Evolutionary conservation across 257 asterid genomes (phyloP).

Genomic region (Lantana camara): DNA sequence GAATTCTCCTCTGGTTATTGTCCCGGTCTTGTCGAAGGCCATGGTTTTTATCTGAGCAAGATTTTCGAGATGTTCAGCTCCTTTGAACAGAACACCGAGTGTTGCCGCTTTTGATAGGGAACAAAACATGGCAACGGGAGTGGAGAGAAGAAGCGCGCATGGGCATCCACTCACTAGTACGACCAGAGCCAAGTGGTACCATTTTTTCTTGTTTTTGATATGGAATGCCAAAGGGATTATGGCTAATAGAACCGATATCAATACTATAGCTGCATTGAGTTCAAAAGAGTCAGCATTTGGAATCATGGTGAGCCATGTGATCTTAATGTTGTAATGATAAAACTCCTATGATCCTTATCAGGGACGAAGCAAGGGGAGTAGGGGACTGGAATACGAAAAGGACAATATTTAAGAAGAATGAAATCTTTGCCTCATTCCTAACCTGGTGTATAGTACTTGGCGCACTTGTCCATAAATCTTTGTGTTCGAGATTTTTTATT

Average conservation of each 20-base stretch:
- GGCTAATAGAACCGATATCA: slow-evolving; percentile 53
- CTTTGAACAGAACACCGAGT: slow-evolving; percentile 79
- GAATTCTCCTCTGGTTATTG: slow-evolving; percentile 85
- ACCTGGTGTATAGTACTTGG: slow-evolving; percentile 94
- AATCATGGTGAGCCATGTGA: no score
- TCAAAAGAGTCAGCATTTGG: not conserved
- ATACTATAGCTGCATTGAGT: slow-evolving; percentile 56
- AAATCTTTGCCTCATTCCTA: not conserved
- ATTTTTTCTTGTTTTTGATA: slow-evolving; percentile 47
- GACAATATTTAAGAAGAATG: not conserved
- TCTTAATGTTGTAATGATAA: not conserved
- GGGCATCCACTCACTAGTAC: slow-evolving; percentile 89
- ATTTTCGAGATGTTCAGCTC: slow-evolving; percentile 75
- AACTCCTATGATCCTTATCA: not conserved
- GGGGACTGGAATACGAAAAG: no score
- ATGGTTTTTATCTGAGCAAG: slow-evolving; percentile 68
- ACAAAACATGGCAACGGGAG: slow-evolving; percentile 90
- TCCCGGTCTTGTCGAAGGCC: slow-evolving; percentile 95
- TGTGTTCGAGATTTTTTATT: slow-evolving; percentile 71
- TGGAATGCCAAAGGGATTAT: slow-evolving; percentile 58
- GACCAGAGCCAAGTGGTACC: slow-evolving; percentile 83
- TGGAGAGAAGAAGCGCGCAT: slow-evolving; percentile 82
- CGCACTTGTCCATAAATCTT: slow-evolving; percentile 77
- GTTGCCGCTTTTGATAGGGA: slow-evolving; percentile 83
- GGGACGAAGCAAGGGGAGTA: no score